Conservation (phyloP, 129 eudicot species). For the Flaveria bidentis region DNA sequence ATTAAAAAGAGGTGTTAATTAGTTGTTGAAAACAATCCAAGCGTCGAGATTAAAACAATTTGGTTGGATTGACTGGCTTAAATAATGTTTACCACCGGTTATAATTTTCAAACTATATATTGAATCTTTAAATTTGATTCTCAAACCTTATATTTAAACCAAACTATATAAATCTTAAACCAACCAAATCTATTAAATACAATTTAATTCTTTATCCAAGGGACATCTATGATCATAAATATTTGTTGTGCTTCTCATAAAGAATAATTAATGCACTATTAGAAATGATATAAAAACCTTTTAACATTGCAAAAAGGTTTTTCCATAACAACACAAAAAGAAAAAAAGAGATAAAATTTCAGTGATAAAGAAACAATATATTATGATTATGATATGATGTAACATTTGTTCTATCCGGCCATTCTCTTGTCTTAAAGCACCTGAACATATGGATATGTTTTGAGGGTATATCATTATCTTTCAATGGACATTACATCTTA, state of each 20-base stretch:
- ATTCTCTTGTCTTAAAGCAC: slow-evolving; percentile 8
- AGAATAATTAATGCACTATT: background rate
- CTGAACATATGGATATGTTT: background rate
- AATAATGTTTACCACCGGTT: no score
- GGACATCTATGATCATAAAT: background rate
- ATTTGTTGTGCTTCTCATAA: background rate
- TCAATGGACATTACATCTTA: background rate
- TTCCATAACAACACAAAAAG: background rate
- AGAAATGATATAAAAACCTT: background rate
- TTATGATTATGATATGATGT: background rate
- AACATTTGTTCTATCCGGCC: background rate
- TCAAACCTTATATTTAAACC: no score
- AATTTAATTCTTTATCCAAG: background rate
- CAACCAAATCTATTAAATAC: no score
- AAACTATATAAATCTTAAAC: no score
- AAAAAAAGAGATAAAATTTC: background rate
- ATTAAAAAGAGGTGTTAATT: no score
- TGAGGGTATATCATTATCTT: background rate
- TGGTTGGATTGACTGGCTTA: no score
- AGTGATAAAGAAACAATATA: background rate
- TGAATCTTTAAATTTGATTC: no score
- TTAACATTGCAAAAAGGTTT: background rate
- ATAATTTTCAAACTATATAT: no score
- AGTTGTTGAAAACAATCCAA: no score
- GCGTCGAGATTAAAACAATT: no score